Base-by-base conservation (phyloP, 2,329 filamentous ascomycete genomes). In the Thelonectria discophora region DNA sequence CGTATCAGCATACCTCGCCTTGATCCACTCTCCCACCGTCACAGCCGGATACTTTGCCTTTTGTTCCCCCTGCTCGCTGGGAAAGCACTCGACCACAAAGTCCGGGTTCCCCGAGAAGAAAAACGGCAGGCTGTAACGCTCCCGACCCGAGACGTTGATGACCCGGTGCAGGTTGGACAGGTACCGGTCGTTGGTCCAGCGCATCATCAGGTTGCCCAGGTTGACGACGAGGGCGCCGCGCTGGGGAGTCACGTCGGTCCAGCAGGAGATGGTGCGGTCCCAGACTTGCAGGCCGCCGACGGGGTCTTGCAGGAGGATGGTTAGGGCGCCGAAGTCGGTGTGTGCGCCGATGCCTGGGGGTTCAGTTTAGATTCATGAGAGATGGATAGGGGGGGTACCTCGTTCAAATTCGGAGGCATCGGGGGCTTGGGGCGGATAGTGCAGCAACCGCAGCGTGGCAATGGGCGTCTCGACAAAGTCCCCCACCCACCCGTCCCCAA, bases 21-120 rank as follows among this genome's bases (percentile, higher is more conserved):
- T 71, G 2, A 77, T 74, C 2, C 71, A 69, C 27, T 77, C 67
- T 42, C 75, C 71, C 2, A 77, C 75, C 2, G 72, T 76, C 1
- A 72, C 65, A 1, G 75, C 72, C 5, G 66, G 63, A 49, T 74
- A 77, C 37, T 75, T 77, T 11, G 72, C 66, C 1, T 55, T 62
- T 1, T 59, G 58, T 1, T 64, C 51, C 1, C 61, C 54, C 60
- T 68, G 66, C 59, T 72, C 75, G 4, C 68, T 73, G 9, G 71
- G 65, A 18, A 76, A 74, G 62, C 74, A 75, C 12, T 74, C 66
- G 11, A 75, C 72, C 1, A 75, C 13, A 48, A 74, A 75, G 57
- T 85, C 81, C 4, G 82, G 74, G 71, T 85, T 84, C 3, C 84
- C 84, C 56, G 82, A 81, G 58, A 85, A 81, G 72, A 86, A 87